Conservation (phyloP, 306 rosid species). For the Heteromeles arbutifolia region DNA sequence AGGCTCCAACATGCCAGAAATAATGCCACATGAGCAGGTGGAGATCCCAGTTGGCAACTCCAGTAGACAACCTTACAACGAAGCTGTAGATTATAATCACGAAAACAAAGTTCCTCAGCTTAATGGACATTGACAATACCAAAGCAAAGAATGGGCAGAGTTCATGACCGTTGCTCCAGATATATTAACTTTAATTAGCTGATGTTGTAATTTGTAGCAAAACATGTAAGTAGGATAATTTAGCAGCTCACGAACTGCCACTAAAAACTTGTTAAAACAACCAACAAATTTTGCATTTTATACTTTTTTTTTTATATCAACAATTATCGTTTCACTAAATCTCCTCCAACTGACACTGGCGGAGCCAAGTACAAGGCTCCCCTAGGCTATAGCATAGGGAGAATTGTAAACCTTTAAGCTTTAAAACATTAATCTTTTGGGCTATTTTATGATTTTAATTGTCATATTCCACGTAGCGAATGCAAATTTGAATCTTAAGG, state of each 20-base stretch:
- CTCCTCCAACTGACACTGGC: too few species aligned
- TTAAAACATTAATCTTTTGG: too few species aligned
- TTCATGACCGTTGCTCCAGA: not conserved
- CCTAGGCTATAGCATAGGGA: too few species aligned
- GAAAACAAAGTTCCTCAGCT: conserved; percentile 36
- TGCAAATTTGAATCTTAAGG: too few species aligned
- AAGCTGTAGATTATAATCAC: conserved; percentile 16
- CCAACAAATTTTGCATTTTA: not conserved
- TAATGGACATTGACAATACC: conserved; percentile 7
- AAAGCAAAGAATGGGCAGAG: not conserved
- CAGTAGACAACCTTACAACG: conserved; percentile 36
- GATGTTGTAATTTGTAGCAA: conserved; percentile 7
- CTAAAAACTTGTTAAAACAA: not conserved
- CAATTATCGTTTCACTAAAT: too few species aligned
- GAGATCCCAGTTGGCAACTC: conserved; percentile 44
- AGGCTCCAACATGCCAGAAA: conserved; percentile 38
- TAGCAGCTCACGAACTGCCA: not conserved
- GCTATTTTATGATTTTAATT: too few species aligned
- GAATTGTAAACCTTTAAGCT: too few species aligned
- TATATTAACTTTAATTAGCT: not conserved
- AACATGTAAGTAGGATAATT: not conserved
- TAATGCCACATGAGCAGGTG: conserved; percentile 45
- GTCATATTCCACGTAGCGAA: too few species aligned
- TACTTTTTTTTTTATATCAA: too few species aligned
- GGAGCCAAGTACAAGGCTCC: too few species aligned